Percentiles rank a stretch among this genome's conserved stretches.
phyloP scores from a whole-genome alignment of 2,329 filamentous ascomycete genomes.

The Fusarium sp. region DNA sequence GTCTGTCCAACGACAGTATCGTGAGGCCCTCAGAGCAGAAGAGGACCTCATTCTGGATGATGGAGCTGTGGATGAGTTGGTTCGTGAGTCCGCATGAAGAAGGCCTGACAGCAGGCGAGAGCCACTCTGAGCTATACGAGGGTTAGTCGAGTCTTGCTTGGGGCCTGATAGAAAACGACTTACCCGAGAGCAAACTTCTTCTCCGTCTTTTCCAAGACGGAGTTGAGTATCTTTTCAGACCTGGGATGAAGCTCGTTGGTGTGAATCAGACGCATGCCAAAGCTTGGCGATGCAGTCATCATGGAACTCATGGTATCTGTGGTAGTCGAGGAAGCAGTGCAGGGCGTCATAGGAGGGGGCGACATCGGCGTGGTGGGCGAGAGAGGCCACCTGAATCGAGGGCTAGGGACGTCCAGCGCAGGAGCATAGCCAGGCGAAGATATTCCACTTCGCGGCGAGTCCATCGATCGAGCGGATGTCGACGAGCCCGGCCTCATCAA shows the following conservation, averaged over 20 bases:
- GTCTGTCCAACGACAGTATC: conserved; percentile 68
- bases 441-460: conserved; percentile 41
- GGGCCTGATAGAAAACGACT: conserved; percentile 5
- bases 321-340: conserved; percentile 54
- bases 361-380: conserved; percentile 55
- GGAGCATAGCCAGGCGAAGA: conserved; percentile 51
- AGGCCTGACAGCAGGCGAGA: conserved; percentile 58
- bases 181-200: conserved; percentile 58
- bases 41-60: conserved; percentile 69
- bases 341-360: conserved; percentile 60
- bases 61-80: conserved; percentile 66
- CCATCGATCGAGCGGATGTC: conserved; percentile 41
- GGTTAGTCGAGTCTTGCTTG: conserved; percentile 15
- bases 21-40: conserved; percentile 70
- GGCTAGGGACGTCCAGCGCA: conserved; percentile 44
- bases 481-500: conserved; percentile 46
- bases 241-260: conserved; percentile 57
- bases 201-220: conserved; percentile 63
- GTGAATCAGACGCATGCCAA: conserved; percentile 64
- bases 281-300: conserved; percentile 51
- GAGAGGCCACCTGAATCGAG: conserved; percentile 47
- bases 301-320: conserved; percentile 48
- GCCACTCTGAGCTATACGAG: conserved; percentile 53
- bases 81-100: conserved; percentile 59
- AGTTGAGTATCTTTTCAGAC: conserved; percentile 60